Evolutionary conservation across 257 asterid species (phyloP).

Genomic region (Capsicum chinense): DNA sequence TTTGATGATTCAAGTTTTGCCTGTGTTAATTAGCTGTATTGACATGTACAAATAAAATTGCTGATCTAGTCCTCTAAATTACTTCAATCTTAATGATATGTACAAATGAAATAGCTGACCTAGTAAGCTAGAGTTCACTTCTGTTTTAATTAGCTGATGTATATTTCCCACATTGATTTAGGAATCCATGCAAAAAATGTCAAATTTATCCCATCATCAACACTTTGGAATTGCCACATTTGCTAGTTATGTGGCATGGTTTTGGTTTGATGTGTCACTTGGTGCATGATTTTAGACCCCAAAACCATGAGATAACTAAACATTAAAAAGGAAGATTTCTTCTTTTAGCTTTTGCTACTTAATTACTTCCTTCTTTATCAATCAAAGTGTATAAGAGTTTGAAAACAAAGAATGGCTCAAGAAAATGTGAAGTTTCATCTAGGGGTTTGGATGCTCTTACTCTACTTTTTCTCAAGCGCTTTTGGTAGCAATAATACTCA

Average conservation of each 20-base stretch:
- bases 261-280: slow-evolving; percentile 36
- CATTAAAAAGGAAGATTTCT: neutral
- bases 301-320: neutral
- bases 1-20: neutral
- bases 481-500: slow-evolving; percentile 20
- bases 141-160: slow-evolving; percentile 24
- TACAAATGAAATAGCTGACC: slow-evolving; percentile 16
- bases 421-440: slow-evolving; percentile 30
- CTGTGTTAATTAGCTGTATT: neutral
- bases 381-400: neutral
- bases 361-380: neutral
- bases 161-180: neutral
- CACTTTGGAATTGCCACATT: slow-evolving; percentile 32
- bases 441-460: slow-evolving; percentile 25
- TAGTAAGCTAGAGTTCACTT: neutral
- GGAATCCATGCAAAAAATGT: slow-evolving; percentile 27
- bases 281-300: neutral
- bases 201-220: slow-evolving; percentile 33
- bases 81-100: neutral
- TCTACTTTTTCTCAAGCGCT: neutral
- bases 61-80: neutral
- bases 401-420: slow-evolving; percentile 25
- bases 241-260: slow-evolving; percentile 35
- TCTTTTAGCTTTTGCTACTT: neutral
- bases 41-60: neutral